phyloP scores from a whole-genome alignment of 2,329 filamentous ascomycete species.

The Leptographium procerum region DNA sequence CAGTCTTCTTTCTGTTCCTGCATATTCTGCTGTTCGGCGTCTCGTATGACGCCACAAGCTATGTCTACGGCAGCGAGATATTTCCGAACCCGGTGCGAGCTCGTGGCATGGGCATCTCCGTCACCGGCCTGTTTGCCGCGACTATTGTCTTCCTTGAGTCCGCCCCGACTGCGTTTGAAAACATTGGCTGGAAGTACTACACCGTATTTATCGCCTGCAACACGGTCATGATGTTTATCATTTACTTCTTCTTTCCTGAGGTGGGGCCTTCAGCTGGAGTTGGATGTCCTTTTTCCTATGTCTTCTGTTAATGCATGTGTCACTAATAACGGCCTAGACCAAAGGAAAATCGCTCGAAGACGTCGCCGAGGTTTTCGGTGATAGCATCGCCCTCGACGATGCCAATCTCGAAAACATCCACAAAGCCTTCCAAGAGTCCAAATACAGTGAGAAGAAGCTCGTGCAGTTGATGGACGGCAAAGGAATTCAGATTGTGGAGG shows the following conservation, averaged over 20 bases:
- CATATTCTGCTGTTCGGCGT: neutral
- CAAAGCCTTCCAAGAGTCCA: too few relatives aligned
- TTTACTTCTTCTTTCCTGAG: neutral
- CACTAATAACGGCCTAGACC: too few relatives aligned
- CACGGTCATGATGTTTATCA: neutral
- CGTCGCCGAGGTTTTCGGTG: too few relatives aligned
- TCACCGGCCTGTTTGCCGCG: constrained; percentile 1
- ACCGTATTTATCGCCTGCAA: neutral
- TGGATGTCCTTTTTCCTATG: too few relatives aligned
- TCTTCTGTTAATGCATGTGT: too few relatives aligned
- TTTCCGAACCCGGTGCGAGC: constrained; percentile 42
- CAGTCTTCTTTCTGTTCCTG: constrained; percentile 1
- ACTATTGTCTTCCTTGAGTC: constrained; percentile 2
- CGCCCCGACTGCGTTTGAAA: neutral
- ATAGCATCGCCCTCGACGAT: too few relatives aligned
- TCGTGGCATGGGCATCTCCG: constrained; percentile 35
- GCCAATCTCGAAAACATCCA: too few relatives aligned
- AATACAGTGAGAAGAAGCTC: too few relatives aligned
- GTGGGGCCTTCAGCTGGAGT: too few relatives aligned
- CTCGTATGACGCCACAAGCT: neutral
- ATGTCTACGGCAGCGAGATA: constrained; percentile 36
- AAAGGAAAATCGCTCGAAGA: too few relatives aligned
- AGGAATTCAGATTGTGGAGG: too few relatives aligned
- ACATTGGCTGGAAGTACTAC: constrained; percentile 4
- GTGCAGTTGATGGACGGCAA: too few relatives aligned